Percentiles rank a stretch among this genome's conserved stretches.
phyloP scores from a whole-genome alignment of 2,329 filamentous ascomycete genomes.

The Phaeosphaeriaceae sp. region DNA sequence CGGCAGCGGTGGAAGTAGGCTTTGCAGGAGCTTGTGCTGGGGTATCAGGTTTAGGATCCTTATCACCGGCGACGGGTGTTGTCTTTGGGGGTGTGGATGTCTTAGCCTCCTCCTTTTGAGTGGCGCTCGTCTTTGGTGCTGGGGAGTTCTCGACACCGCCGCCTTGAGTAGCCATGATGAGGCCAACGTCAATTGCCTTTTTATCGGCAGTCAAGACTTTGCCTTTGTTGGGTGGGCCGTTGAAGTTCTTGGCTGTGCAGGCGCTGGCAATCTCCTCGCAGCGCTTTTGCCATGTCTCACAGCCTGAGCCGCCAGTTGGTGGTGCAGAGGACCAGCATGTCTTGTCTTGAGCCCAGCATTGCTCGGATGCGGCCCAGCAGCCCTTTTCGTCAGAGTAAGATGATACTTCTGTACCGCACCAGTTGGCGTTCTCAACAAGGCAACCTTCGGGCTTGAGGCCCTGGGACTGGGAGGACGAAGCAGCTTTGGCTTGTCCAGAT shows the following conservation, averaged over 20 bases:
- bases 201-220: slow-evolving; percentile 46
- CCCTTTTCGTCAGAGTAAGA: slow-evolving; percentile 61
- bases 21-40: slow-evolving; percentile 3
- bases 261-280: slow-evolving; percentile 57
- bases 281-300: slow-evolving; percentile 67
- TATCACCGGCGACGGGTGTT: background rate
- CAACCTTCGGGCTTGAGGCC: slow-evolving; percentile 64
- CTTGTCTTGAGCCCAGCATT: slow-evolving; percentile 63
- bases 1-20: slow-evolving; percentile 3
- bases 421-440: slow-evolving; percentile 72
- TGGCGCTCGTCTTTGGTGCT: slow-evolving; percentile 18
- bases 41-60: slow-evolving; percentile 5
- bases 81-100: slow-evolving; percentile 11
- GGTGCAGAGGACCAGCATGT: slow-evolving; percentile 66
- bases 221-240: slow-evolving; percentile 53
- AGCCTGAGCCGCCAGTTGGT: slow-evolving; percentile 66
- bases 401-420: slow-evolving; percentile 69
- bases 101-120: slow-evolving; percentile 8
- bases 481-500: slow-evolving; percentile 12
- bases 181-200: slow-evolving; percentile 39
- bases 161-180: slow-evolving; percentile 25
- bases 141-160: slow-evolving; percentile 21
- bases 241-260: slow-evolving; percentile 51
- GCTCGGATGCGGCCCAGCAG: slow-evolving; percentile 61
- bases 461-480: slow-evolving; percentile 47